Conservation (phyloP, 768 basidiomycete species). For the Leccinum disarticulatum region DNA sequence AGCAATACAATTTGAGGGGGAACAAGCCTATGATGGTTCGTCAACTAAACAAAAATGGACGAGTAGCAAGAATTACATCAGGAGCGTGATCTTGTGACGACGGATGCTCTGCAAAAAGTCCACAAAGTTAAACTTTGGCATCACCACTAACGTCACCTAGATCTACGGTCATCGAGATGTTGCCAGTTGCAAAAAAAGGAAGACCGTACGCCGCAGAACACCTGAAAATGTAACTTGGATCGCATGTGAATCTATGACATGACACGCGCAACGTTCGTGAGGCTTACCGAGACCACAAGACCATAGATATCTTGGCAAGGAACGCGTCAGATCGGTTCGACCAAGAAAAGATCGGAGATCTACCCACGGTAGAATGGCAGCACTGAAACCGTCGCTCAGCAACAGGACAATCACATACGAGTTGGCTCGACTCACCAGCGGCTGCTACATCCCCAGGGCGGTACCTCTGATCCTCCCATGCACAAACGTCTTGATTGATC, state of each 20-base stretch:
- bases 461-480: constrained; percentile 41
- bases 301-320: constrained; percentile 56
- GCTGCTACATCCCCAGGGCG: constrained; percentile 56
- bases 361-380: constrained; percentile 61
- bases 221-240: constrained; percentile 48
- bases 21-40: constrained; percentile 44
- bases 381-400: constrained; percentile 35
- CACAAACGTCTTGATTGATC: constrained; percentile 38
- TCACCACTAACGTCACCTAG: constrained; percentile 55
- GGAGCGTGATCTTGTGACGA: constrained; percentile 54
- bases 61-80: constrained; percentile 40
- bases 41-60: background rate
- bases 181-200: background rate
- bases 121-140: constrained; percentile 62
- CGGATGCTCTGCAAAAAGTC: constrained; percentile 63
- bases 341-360: constrained; percentile 5
- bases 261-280: background rate
- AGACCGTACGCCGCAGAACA: constrained; percentile 52
- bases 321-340: constrained; percentile 11
- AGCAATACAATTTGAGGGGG: constrained; percentile 66
- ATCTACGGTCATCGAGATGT: constrained; percentile 6
- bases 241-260: constrained; percentile 7
- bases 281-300: constrained; percentile 52
- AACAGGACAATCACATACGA: background rate
- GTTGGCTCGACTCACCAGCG: constrained; percentile 46